Evolutionary conservation across 345 rosid species (phyloP), one percentile per base, ranked within the genome.

Genomic region (Salix arbutifolia): DNA sequence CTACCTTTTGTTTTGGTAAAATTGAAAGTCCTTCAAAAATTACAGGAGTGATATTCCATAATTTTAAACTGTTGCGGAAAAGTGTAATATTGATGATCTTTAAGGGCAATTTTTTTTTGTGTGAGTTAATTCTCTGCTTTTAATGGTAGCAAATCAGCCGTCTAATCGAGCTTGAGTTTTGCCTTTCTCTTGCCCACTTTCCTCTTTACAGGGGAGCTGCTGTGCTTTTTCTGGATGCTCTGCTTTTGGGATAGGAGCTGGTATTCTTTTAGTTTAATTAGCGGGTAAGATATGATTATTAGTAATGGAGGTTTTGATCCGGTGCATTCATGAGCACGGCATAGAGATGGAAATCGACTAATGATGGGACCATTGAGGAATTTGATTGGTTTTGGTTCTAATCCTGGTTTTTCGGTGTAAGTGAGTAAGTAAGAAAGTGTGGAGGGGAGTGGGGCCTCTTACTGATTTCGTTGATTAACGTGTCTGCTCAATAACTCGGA

Each of bases 401-500:
- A 23, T 3, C 17, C 33, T 5, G 1, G 68, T 53, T 64, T 21
- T 7, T 17, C 19, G 13, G 48, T 50, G 28, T 2, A 52, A 38
- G 62, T 3, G 28, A 9, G 62, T 9, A 53, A 8, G 25, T 3
- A n/a, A 58, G 62, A 58, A 56, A n/a, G 14, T n/a, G 0, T 10
- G 31, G 48, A 10, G 3, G 16, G 26, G 28, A 3, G 71, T 53
- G 77, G 80, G 77, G 18, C 77, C 73, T 30, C 7, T 14, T 50
- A 38, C 72, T 53, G 78, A 69, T 58, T 17, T 5, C 3, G 50
- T 78, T 69, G 80, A 58, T 72, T 46, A 52, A 67, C 4, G 50
- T 6, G 74, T 38, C 67, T n/a, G 46, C 23, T 33, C 6, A 30
- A 19, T 53, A 72, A 75, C 76, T 76, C 80, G 80, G 68, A 28